phyloP scores from a whole-genome alignment of 345 rosid species.

The Mallotus nudiflorus region DNA sequence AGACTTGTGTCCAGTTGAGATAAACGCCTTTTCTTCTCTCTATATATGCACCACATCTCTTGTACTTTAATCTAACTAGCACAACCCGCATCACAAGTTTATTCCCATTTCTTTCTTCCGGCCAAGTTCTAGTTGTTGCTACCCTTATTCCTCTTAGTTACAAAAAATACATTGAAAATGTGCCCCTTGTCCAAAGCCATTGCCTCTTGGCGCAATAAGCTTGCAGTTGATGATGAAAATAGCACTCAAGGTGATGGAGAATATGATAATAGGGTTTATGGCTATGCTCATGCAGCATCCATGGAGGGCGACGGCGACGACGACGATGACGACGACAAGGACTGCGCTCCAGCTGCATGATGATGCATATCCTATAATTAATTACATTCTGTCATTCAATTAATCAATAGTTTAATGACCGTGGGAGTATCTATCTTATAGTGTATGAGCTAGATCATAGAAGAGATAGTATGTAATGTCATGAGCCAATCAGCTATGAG shows the following conservation, averaged over 20 bases:
- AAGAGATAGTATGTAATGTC: no score
- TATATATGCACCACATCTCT: constrained; percentile 4
- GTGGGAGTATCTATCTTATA: no score
- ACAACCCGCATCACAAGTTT: no score
- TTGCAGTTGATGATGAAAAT: not conserved
- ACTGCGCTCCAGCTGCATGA: constrained; percentile 1
- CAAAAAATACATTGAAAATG: constrained; percentile 6
- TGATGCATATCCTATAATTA: not conserved
- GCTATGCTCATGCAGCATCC: constrained; percentile 16
- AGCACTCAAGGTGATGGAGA: constrained; percentile 9
- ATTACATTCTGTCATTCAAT: no score
- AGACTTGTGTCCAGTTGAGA: constrained; percentile 16
- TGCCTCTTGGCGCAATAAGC: not conserved
- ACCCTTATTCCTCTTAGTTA: not conserved
- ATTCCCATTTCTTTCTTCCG: no score
- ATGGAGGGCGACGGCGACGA: not conserved
- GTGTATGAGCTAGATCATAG: no score
- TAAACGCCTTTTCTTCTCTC: constrained; percentile 1
- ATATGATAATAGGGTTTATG: constrained; percentile 12
- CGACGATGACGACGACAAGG: not conserved
- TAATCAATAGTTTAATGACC: no score
- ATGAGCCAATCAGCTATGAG: no score
- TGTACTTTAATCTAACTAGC: not conserved
- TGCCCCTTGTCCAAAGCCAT: constrained; percentile 12
- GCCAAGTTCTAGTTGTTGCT: not conserved